Conservation (phyloP, 495 filamentous ascomycete genomes). For the Talaromyces liani region DNA sequence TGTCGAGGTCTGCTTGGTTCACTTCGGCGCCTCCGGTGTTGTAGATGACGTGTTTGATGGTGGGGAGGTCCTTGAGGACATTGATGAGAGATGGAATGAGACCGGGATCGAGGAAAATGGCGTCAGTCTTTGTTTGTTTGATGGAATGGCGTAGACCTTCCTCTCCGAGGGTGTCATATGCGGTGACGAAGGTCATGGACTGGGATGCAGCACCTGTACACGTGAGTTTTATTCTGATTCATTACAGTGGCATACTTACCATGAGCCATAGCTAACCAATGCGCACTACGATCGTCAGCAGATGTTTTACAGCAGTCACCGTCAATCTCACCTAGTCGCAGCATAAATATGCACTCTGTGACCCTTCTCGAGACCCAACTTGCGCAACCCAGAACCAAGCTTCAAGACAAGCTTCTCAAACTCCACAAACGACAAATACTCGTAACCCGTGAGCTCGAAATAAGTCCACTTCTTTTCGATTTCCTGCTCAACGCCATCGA, state of each 20-base stretch:
- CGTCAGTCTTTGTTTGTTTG: constrained; percentile 74
- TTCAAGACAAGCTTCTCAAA: constrained; percentile 71
- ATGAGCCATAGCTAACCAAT: constrained; percentile 75
- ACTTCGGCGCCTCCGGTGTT: constrained; percentile 64
- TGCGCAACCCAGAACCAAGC: constrained; percentile 69
- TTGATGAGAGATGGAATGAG: constrained; percentile 74
- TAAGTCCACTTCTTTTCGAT: constrained; percentile 95
- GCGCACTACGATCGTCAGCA: constrained; percentile 34
- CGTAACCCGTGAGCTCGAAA: constrained; percentile 86
- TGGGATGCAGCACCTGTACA: constrained; percentile 63
- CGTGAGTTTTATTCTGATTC: neutral
- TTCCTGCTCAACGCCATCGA: constrained; percentile 83
- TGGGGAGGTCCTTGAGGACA: constrained; percentile 70
- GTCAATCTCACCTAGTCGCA: constrained; percentile 56
- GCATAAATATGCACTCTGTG: constrained; percentile 85
- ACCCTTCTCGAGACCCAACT: constrained; percentile 66
- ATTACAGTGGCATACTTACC: constrained; percentile 23
- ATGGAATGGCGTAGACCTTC: constrained; percentile 89
- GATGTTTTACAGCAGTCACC: neutral
- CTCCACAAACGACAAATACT: constrained; percentile 80
- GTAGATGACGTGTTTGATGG: constrained; percentile 80
- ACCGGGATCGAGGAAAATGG: constrained; percentile 84
- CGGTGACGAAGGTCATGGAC: constrained; percentile 89
- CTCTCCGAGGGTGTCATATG: constrained; percentile 95
- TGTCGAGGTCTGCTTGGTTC: constrained; percentile 73